Base-by-base conservation (phyloP, 1,284 basidiomycete species). In the Ganoderma sinense region DNA sequence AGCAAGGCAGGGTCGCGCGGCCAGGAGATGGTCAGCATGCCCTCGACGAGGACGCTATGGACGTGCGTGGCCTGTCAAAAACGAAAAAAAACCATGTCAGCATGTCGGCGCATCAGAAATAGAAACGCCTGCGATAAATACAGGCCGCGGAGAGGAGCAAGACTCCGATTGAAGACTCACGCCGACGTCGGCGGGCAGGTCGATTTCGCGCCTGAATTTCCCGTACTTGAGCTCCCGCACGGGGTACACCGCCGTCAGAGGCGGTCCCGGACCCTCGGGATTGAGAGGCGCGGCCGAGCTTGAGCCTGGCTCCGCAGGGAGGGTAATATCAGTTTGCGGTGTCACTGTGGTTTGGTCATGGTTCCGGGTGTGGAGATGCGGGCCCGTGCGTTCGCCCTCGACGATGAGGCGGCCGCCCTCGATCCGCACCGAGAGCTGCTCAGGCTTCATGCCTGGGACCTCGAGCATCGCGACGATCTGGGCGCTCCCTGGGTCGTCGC, bases 181-280 rank as follows among this genome's bases (percentile, higher is more conserved):
- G 78, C 85, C 82, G n/a, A 83, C 81, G 31, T 86, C 86, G 2
- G 73, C 62, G n/a, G 88, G 87, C 8, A 89, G 75, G 43, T 75
- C 78, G 13, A 89, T 77, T 4, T 78, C 79, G 40, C 88, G 83
- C 31, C 80, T 81, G 72, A 88, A 89, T 62, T 78, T 78, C 6
- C 88, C 88, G 71, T 87, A 89, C 48, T 87, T 84, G 65, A 90
- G 76, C 73, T 90, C 88, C 33, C 82, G 82, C 10, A 82, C 74
- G 2, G 81, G 79, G 69, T 78, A 78, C 1, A 71, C 64, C 4
- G 68, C 55, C 51, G 55, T n/a, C n/a, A n/a, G 62, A 11, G 48
- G 48, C 36, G 56, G 66, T 62, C n/a, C 69, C 56, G 56, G 65
- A 26, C 29, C 71, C 66, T 23, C 41, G n/a, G 36, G 62, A 13